A percentile compares a stretch with the other conserved stretches of the same genome.
These are phyloP conservation scores for Cercis canadensis DNA, from an alignment of 306 rosid genomes.

Conservation along the genomic window DNA sequence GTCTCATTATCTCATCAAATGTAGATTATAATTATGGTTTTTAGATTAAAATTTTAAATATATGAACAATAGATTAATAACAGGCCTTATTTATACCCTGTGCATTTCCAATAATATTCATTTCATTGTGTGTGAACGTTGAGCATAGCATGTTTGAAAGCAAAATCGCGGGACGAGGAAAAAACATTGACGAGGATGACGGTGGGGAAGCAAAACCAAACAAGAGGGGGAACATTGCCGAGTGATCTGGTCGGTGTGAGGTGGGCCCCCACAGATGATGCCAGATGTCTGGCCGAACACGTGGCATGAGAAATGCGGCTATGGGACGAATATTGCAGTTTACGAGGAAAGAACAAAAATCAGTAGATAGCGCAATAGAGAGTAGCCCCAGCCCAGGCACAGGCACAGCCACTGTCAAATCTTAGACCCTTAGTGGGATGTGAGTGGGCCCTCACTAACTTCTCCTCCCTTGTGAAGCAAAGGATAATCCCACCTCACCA, in stretches of 20 bases:
- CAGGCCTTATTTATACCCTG: too few species aligned
- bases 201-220: background rate
- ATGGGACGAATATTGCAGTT: conserved; percentile 52
- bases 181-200: conserved; percentile 3
- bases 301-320: conserved; percentile 55
- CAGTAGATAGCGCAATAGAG: conserved; percentile 4
- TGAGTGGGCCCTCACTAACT: conserved; percentile 40
- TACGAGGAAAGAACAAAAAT: conserved; percentile 47
- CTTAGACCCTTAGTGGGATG: conserved; percentile 34
- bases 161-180: conserved; percentile 15
- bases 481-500: conserved; percentile 30
- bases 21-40: too few species aligned
- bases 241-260: conserved; percentile 46
- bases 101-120: too few species aligned
- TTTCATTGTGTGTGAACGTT: background rate
- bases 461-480: conserved; percentile 58
- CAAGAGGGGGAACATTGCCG: background rate
- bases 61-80: too few species aligned
- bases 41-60: too few species aligned
- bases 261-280: conserved; percentile 40
- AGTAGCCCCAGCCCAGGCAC: background rate
- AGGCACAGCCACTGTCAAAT: conserved; percentile 29
- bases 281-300: conserved; percentile 31
- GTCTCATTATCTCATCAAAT: too few species aligned
- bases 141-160: conserved; percentile 18